A percentile compares a stretch with the other conserved stretches of the same genome.
These are phyloP conservation scores for Orbilia javanica DNA, from an alignment of 2,329 filamentous ascomycete species.

Conservation along the genomic window DNA sequence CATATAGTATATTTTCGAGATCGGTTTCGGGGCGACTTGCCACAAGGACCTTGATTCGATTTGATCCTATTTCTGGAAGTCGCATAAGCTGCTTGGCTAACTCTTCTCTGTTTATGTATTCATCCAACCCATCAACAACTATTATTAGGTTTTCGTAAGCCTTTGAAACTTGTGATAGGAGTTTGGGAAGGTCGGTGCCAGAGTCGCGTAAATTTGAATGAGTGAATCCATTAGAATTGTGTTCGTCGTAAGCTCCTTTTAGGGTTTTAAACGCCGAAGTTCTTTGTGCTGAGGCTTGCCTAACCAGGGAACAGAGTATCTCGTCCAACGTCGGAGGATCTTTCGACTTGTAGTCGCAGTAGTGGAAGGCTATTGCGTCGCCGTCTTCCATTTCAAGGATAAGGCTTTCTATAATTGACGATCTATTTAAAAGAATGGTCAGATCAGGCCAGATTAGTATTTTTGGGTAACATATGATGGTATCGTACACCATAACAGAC, in stretches of 20 bases:
- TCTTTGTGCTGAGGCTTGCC: neutral
- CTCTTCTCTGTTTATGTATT: neutral
- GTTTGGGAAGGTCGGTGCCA: neutral
- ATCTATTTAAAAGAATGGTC: neutral
- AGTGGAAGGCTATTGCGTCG: neutral
- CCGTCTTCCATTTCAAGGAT: neutral
- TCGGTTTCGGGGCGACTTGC: slow-evolving; percentile 1
- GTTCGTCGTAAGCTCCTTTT: too few relatives aligned
- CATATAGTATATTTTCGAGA: neutral
- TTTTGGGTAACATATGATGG: neutral
- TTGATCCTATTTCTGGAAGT: neutral
- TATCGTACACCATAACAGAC: neutral
- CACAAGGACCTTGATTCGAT: slow-evolving; percentile 2
- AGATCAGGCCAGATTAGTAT: too few relatives aligned
- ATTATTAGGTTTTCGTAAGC: neutral
- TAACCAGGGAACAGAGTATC: neutral
- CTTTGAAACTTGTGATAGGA: neutral
- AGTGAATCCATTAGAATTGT: too few relatives aligned
- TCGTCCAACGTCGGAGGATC: neutral
- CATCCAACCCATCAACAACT: neutral
- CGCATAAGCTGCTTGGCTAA: neutral
- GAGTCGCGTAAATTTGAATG: neutral
- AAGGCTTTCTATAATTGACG: neutral
- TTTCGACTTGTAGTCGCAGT: slow-evolving; percentile 4
- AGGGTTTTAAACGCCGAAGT: neutral